Conservation (phyloP, 192 early-diverging fungal genomes). For the Allomyces macrogynus region DNA sequence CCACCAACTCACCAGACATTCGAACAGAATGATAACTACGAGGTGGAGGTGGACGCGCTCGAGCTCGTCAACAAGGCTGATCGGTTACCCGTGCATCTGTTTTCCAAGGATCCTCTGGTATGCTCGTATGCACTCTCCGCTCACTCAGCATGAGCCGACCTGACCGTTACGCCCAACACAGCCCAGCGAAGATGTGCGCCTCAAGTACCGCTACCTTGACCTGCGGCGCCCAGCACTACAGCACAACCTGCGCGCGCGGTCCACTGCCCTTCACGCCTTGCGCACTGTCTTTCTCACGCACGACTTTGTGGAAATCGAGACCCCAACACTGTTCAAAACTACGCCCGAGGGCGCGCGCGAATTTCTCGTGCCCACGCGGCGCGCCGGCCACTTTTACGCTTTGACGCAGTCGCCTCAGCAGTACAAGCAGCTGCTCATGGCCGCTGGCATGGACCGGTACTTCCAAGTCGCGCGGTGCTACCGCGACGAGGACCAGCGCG, state of each 20-base stretch:
- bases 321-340: conserved; percentile 72
- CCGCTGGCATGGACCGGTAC: conserved; percentile 70
- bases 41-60: conserved; percentile 38
- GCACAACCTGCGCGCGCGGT: conserved; percentile 49
- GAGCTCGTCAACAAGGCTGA: conserved; percentile 47
- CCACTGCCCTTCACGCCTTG: conserved; percentile 38
- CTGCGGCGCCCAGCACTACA: conserved; percentile 58
- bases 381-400: conserved; percentile 54
- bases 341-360: conserved; percentile 86
- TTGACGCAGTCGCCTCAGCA: conserved; percentile 83
- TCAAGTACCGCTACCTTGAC: conserved; percentile 63
- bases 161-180: too few species aligned
- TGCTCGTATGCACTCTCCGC: too few species aligned
- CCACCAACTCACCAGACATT: neutral
- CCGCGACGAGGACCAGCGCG: conserved; percentile 66
- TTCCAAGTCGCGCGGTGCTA: conserved; percentile 86
- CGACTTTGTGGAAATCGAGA: conserved; percentile 78
- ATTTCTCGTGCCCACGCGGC: conserved; percentile 78
- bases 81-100: conserved; percentile 36
- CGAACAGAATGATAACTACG: conserved; percentile 8
- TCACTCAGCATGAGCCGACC: too few species aligned
- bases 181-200: conserved; percentile 55
- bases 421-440: conserved; percentile 88
- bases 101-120: conserved; percentile 13
- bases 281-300: conserved; percentile 45